These are phyloP conservation scores for Calocybe indica DNA, from an alignment of 768 basidiomycete species.

Conservation along the genomic window DNA sequence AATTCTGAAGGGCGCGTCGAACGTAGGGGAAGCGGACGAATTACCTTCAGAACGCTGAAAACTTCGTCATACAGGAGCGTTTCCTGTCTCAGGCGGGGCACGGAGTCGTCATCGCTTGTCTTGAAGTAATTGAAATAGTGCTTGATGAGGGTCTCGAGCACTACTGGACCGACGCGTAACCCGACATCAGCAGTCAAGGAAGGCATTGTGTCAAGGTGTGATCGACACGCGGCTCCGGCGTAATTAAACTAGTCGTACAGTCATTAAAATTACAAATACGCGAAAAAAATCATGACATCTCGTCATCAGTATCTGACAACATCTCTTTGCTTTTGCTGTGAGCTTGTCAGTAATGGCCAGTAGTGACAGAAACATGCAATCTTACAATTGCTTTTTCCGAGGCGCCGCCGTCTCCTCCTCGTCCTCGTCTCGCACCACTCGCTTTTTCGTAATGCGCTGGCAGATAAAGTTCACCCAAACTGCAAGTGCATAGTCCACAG, in stretches of 20 bases:
- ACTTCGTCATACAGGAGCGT: slow-evolving; percentile 80
- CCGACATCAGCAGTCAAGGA: slow-evolving; percentile 57
- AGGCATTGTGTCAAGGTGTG: not conserved
- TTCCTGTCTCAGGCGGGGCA: slow-evolving; percentile 53
- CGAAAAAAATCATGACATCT: slow-evolving; percentile 46
- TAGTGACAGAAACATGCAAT: slow-evolving; percentile 8
- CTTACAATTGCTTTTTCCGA: slow-evolving; percentile 75
- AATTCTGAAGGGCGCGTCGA: not conserved
- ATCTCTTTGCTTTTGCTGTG: slow-evolving; percentile 83
- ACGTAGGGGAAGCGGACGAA: not conserved
- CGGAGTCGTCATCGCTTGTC: slow-evolving; percentile 30
- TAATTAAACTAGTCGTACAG: no score
- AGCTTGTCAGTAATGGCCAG: slow-evolving; percentile 5
- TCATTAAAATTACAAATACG: no score
- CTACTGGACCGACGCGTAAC: slow-evolving; percentile 62
- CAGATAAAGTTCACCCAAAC: slow-evolving; percentile 13
- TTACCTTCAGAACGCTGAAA: slow-evolving; percentile 72
- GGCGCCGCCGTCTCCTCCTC: slow-evolving; percentile 60
- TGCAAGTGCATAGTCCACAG: slow-evolving; percentile 5
- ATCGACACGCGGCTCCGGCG: no score
- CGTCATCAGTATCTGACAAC: slow-evolving; percentile 85
- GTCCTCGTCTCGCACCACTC: slow-evolving; percentile 75
- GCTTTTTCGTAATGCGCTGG: slow-evolving; percentile 58
- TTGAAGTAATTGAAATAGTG: slow-evolving; percentile 74
- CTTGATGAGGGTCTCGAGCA: slow-evolving; percentile 75